These are phyloP conservation scores for Polygonum maritimum DNA, from an alignment of 148 eudicot genomes.

Conservation along the genomic window DNA sequence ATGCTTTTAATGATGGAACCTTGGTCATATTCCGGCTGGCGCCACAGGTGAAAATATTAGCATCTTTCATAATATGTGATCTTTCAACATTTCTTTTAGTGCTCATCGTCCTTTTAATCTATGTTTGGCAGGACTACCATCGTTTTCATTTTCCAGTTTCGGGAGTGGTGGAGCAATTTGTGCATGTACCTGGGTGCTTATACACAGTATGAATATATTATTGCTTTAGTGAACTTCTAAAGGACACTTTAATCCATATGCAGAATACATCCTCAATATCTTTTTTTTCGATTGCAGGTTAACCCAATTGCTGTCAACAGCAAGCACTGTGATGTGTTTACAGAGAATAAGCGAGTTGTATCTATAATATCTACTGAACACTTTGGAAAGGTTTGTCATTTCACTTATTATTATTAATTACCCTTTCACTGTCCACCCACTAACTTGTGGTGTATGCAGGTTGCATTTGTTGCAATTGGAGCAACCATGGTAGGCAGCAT, in stretches of 20 bases:
- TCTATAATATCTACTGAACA: conserved; percentile 59
- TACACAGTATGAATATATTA: conserved; percentile 54
- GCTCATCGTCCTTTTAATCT: conserved; percentile 2
- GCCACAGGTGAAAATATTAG: conserved; percentile 57
- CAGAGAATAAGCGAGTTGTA: conserved; percentile 86
- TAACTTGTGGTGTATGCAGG: conserved; percentile 32
- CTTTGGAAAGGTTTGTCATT: conserved; percentile 78
- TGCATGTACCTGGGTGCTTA: conserved; percentile 69
- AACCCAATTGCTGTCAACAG: conserved; percentile 98
- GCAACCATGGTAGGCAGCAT: conserved; percentile 99
- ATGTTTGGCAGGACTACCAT: conserved; percentile 79
- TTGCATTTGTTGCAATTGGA: conserved; percentile 96
- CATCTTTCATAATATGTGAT: neutral
- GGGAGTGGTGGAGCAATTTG: conserved; percentile 67
- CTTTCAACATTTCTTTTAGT: neutral
- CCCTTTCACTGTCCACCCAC: neutral
- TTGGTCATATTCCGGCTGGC: conserved; percentile 93
- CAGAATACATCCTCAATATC: neutral
- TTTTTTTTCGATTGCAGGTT: conserved; percentile 37
- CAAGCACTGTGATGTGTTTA: conserved; percentile 85
- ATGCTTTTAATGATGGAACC: conserved; percentile 64
- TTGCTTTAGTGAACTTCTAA: conserved; percentile 1
- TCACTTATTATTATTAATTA: neutral
- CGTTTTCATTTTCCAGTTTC: conserved; percentile 93
- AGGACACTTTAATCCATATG: conserved; percentile 1